Evolutionary conservation across 1,284 basidiomycete species (phyloP), one percentile per base, ranked within the genome.

Genomic region (Exobasidium cylindrosporum): DNA sequence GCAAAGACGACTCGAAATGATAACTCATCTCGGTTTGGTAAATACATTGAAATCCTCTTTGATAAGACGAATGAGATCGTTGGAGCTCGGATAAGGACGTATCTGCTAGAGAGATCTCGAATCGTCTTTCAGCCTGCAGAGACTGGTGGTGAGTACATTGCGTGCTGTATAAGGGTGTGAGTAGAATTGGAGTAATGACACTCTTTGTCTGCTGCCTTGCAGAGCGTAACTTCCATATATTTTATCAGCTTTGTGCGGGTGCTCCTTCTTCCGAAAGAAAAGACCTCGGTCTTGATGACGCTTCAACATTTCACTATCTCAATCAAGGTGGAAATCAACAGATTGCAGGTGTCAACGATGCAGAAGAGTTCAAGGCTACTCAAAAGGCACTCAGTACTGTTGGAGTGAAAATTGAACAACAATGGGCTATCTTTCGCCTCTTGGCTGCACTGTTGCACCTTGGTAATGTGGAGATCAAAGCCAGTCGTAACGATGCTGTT

Each of bases 1-100:
- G 96, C 96, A 21, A 98, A 99, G 83, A 99, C 96, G 29, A 97
- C 95, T 3, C 86, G 96, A 61, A 98, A 99, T 78, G 96, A 98
- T 83, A 99, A 99, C 82, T 97, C 93, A 14, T 98, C 95, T 17
- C 88, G 96, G 57, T 98, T 98, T 80, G 96, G 96, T 66, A 99
- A 98, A 83, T 98, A 98, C 82, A 97, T 99, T 68, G 94, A 98
- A 52, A 96, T 99, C 77, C 86, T 97, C 45, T 98, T 99, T 73
- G 93, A 97, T 81, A 89, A 89, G 60, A 86, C 87, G 67, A 91
- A 96, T 83, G 91, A 94, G 76, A 99, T 99, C 67, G 92, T 97
- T 61, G 96, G 96, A 40, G 96, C 96, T 13, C 88, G 93, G 45
- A 97, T 98, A 76, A 88, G 96, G 67, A 98, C 96, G 24, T 99